Conservation (phyloP, 495 filamentous ascomycete genomes). For the Arthonia radiata region DNA sequence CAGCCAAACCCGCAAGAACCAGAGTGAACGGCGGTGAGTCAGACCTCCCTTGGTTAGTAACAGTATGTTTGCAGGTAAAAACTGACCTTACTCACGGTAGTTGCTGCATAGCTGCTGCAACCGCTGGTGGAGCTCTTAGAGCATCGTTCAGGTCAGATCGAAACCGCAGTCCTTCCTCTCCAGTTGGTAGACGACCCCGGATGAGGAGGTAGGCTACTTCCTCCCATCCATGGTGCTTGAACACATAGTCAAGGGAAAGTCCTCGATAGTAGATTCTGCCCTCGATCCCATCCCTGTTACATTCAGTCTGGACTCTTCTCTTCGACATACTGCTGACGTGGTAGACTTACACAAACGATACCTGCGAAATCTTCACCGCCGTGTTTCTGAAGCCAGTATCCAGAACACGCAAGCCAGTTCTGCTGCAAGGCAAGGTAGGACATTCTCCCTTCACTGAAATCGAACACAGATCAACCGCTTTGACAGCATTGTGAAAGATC, state of each 20-base stretch:
- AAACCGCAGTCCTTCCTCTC: conserved; percentile 9
- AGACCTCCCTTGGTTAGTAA: too few species aligned
- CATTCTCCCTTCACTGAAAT: conserved; percentile 17
- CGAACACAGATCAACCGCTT: conserved; percentile 21
- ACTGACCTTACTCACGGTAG: conserved; percentile 11
- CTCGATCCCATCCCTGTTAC: conserved; percentile 12
- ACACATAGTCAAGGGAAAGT: conserved; percentile 19
- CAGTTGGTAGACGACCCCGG: conserved; percentile 12
- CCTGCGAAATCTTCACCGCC: conserved; percentile 21
- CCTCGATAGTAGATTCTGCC: conserved; percentile 16
- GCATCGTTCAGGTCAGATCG: conserved; percentile 10
- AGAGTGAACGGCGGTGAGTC: conserved; percentile 12
- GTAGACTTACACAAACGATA: conserved; percentile 28
- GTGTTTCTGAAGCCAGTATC: conserved; percentile 32
- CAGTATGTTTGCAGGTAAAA: conserved; percentile 4
- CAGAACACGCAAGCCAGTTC: conserved; percentile 21
- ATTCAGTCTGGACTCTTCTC: neutral
- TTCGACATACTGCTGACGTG: too few species aligned
- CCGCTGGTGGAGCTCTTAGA: conserved; percentile 9
- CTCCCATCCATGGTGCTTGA: conserved; percentile 17
- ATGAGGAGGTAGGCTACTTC: conserved; percentile 17
- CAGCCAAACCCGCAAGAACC: conserved; percentile 13
- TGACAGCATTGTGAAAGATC: conserved; percentile 23
- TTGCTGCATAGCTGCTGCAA: conserved; percentile 8
- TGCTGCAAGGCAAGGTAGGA: too few species aligned